Percentiles rank a stretch among this genome's conserved stretches.
Evolutionary conservation across 169 alveolate species (phyloP).

Genomic region (Plasmodium malariae): DNA sequence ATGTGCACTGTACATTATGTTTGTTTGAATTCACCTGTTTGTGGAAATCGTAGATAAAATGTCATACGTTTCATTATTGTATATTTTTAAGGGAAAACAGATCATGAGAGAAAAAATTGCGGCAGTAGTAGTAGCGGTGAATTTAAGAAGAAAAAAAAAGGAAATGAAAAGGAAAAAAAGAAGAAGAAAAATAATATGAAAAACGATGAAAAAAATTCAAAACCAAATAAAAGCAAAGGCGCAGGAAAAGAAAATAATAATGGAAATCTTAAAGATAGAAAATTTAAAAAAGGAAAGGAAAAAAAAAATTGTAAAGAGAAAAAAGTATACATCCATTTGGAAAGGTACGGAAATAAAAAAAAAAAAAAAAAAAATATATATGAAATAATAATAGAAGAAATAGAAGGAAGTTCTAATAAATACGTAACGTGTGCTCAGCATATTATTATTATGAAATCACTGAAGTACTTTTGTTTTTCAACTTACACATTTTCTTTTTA

Average conservation of each 20-base stretch:
- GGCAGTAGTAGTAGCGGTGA: slow-evolving; percentile 30
- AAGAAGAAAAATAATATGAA: neutral
- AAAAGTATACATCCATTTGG: slow-evolving; percentile 50
- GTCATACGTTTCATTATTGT: too few relatives aligned
- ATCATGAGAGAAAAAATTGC: neutral
- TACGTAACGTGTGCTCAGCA: neutral
- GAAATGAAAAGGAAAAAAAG: neutral
- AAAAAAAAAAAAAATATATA: neutral
- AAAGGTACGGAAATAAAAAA: slow-evolving; percentile 36
- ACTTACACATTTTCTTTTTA: too few relatives aligned
- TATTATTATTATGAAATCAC: too few relatives aligned
- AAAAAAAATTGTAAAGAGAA: slow-evolving; percentile 30
- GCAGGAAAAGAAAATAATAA: neutral
- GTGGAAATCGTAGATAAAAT: too few relatives aligned
- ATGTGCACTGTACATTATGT: too few relatives aligned
- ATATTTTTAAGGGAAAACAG: slow-evolving; percentile 9
- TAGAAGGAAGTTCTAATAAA: neutral
- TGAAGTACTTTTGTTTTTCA: too few relatives aligned
- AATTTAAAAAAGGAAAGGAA: slow-evolving; percentile 17
- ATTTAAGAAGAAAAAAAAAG: slow-evolving; percentile 14
- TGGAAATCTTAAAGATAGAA: neutral
- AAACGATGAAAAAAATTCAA: neutral
- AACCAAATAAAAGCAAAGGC: neutral
- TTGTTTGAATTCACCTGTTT: too few relatives aligned
- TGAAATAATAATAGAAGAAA: too few relatives aligned